phyloP scores from a whole-genome alignment of 805 yeast species.

The Kodamaea lidongshanica region DNA sequence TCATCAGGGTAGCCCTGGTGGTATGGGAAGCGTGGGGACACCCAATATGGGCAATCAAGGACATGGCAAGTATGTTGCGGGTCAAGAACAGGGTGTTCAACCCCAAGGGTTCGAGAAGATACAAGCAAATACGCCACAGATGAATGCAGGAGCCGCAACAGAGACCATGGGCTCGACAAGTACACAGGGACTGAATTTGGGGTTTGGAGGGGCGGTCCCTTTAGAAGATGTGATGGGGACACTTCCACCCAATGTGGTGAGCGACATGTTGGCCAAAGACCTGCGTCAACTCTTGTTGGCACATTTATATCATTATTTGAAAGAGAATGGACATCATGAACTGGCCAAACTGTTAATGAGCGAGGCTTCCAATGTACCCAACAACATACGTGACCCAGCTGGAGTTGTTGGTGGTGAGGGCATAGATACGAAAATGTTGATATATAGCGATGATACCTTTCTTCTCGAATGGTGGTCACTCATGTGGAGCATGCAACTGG shows the following conservation, averaged over 20 bases:
- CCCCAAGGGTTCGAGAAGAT: background rate
- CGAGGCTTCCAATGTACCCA: slow-evolving; percentile 39
- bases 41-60: no score
- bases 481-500: slow-evolving; percentile 44
- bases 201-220: no score
- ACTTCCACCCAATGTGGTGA: slow-evolving; percentile 9
- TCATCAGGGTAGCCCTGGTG: no score
- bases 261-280: slow-evolving; percentile 30
- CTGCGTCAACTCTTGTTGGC: slow-evolving; percentile 47
- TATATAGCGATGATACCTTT: slow-evolving; percentile 35
- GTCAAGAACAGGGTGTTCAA: slow-evolving; percentile 1
- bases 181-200: no score
- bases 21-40: no score
- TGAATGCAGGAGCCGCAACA: slow-evolving; percentile 1
- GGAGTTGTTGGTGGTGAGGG: slow-evolving; percentile 2
- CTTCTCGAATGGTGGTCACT: slow-evolving; percentile 54
- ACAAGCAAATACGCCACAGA: background rate
- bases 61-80: no score
- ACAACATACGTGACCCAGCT: slow-evolving; percentile 5
- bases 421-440: slow-evolving; percentile 26
- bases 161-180: no score
- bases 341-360: slow-evolving; percentile 44
- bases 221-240: no score
- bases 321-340: slow-evolving; percentile 42
- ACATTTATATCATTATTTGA: slow-evolving; percentile 46